phyloP scores from a whole-genome alignment of 2,329 filamentous ascomycete genomes.

The Monilinia aucupariae region DNA sequence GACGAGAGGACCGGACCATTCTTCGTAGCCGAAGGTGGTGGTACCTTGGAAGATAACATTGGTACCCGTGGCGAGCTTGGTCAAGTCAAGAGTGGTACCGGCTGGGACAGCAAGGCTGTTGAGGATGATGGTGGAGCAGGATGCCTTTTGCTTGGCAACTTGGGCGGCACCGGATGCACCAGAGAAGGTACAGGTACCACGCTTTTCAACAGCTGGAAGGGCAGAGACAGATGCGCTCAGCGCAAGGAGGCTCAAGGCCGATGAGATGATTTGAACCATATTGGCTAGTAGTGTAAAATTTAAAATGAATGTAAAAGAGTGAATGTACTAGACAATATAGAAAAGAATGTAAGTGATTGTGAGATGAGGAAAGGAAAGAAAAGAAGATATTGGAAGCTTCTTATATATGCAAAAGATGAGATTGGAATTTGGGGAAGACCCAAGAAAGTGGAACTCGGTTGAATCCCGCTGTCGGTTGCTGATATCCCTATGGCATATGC shows the following conservation, averaged over 20 bases:
- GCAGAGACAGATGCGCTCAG: conserved; percentile 21
- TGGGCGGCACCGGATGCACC: conserved; percentile 44
- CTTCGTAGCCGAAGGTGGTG: conserved; percentile 61
- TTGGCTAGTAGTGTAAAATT: conserved; percentile 14
- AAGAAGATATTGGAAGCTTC: not conserved
- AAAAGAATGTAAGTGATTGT: conserved; percentile 7
- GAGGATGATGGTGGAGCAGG: conserved; percentile 51
- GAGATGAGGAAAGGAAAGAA: conserved; percentile 5
- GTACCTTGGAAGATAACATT: conserved; percentile 56
- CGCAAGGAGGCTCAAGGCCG: conserved; percentile 23
- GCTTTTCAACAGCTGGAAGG: conserved; percentile 20
- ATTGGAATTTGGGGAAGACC: not conserved
- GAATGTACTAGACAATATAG: conserved; percentile 7
- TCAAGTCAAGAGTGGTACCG: conserved; percentile 54
- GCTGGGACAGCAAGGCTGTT: conserved; percentile 51
- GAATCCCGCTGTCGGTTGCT: not conserved
- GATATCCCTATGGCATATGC: not conserved
- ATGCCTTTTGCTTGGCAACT: conserved; percentile 44
- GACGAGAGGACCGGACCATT: conserved; percentile 61
- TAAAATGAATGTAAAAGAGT: conserved; percentile 12
- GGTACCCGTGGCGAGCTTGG: conserved; percentile 46
- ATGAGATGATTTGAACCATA: conserved; percentile 28
- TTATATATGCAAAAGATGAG: conserved; percentile 1
- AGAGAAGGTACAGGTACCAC: conserved; percentile 50
- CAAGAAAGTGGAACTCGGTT: not conserved